These are phyloP conservation scores for Rhodamnia argentea DNA, from an alignment of 345 rosid genomes.

Conservation along the genomic window DNA sequence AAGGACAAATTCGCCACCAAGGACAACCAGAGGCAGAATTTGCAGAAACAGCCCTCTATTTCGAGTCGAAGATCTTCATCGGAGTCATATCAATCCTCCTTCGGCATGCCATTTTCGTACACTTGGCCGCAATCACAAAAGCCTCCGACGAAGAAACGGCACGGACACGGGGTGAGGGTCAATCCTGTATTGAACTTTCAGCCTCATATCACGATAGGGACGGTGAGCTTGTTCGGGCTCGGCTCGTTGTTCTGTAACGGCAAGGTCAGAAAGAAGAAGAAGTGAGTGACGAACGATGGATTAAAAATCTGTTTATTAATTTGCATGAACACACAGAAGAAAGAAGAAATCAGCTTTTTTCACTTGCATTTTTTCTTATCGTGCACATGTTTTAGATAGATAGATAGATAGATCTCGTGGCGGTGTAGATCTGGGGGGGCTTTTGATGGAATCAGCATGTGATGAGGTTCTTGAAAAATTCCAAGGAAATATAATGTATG, in stretches of 20 bases:
- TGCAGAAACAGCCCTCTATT: constrained; percentile 42
- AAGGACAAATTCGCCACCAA: constrained; percentile 24
- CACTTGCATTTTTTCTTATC: background rate
- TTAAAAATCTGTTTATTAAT: background rate
- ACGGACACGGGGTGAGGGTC: constrained; percentile 49
- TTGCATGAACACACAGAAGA: background rate
- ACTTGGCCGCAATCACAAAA: constrained; percentile 17
- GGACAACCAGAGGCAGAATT: constrained; percentile 28
- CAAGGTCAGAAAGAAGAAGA: constrained; percentile 53
- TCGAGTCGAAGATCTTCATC: constrained; percentile 33
- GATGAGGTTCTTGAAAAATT: background rate
- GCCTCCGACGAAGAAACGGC: constrained; percentile 37
- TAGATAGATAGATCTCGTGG: background rate
- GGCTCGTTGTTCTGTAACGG: constrained; percentile 73
- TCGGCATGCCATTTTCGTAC: constrained; percentile 13
- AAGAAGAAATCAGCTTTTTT: background rate
- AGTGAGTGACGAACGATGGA: background rate
- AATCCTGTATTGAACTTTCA: constrained; percentile 69
- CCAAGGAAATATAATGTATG: background rate
- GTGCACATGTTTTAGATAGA: background rate
- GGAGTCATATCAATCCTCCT: constrained; percentile 12
- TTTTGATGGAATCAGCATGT: background rate
- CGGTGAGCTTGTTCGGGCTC: constrained; percentile 50
- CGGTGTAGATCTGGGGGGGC: background rate
- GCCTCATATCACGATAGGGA: constrained; percentile 50